Base-by-base conservation (phyloP, 2,329 filamentous ascomycete species). In the Stachybotrys elegans region DNA sequence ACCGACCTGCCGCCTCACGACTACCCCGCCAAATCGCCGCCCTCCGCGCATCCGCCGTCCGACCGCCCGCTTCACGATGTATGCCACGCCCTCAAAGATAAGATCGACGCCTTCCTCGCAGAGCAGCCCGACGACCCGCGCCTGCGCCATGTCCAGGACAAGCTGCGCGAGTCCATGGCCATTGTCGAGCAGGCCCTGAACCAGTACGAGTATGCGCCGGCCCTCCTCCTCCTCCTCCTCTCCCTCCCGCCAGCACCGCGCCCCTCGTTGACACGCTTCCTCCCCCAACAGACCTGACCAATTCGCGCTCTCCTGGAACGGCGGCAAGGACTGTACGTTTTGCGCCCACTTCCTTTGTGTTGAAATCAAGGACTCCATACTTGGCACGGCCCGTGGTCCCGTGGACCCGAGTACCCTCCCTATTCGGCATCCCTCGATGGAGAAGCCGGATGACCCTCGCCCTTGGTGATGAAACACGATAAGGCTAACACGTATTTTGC, bases 301-400 rank as follows among this genome's bases (percentile, higher is more conserved):
- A 60, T 76, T 97, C 48, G 89, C 91, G 5, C 75, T 97, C 51
- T 95, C 92, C 45, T 98, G 96, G 69, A 98, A 98, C 57, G 93
- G 93, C 60, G 93, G 93, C 48, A 98, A 98, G 66, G 93, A 97
- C 74, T 97, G 92, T 49, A 36, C 20, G 48, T 44, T 8, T 9
- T 19, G 3, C 12, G 20, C 17, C 25, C 17, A 21, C 31, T 36
- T 29, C 7, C 20, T 31, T 16, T 22, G 34, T 17, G 43, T 22
- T 23, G 29, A 6, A 22, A 8, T 4, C 22, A 19, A 13, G 6
- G 14, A 8, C 22, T 39, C 4, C 19, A 9, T 9, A 16, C n/a
- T n/a, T n/a, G n/a, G n/a, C n/a, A n/a, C n/a, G n/a, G n/a, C n/a
- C n/a, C n/a, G n/a, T n/a, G n/a, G n/a, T n/a, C n/a, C n/a, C n/a